Base-by-base conservation (phyloP, 2,329 filamentous ascomycete genomes). In the Stenocarpella maydis region DNA sequence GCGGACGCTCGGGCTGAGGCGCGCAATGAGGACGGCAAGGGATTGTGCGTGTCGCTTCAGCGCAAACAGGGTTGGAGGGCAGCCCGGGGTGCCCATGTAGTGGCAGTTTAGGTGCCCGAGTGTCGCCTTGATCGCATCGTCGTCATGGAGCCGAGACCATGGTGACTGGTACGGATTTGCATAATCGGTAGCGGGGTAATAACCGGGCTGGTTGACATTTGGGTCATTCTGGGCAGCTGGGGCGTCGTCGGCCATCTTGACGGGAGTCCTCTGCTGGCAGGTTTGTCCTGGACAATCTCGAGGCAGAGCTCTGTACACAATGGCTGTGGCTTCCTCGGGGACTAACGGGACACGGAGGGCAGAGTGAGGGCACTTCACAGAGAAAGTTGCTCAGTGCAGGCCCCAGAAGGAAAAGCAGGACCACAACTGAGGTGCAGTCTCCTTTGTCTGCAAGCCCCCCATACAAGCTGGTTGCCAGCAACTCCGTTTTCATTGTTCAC, bases 1-100 rank as follows among this genome's bases (percentile, higher is more conserved):
- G 12, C 71, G 72, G 8, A 78, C 75, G 10, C 79, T 81, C 5
- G 86, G 79, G 3, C 80, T 80, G 14, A 89, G 76, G 50, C 80
- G 77, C 3, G 81, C 80, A 71, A 90, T 88, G 58, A 90, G 80
- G 17, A 84, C 81, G 41, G 81, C 78, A 19, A 90, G 81, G n/a
- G 85, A 84, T 66, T 89, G 88, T 0, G 86, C 86, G 71, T 90
- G 88, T 74, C 87, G 84, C 76, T 90, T 90, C 43, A 90, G 80
- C 1, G 86, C 81, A 1, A 85, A 78, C n/a, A 90, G 79, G 0
- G 86, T 89, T 1, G 87, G 87, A 4, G 86, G 78, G 7, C 79
- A 75, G 5, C 83, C 84, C 15, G 79, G 77, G 2, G 85, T 87
- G 2, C 87, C 89, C 47, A 90, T 78, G 73, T 88, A 89, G 69